Evolutionary conservation across 148 eudicot genomes (phyloP).

Genomic region (Oxyria digyna): DNA sequence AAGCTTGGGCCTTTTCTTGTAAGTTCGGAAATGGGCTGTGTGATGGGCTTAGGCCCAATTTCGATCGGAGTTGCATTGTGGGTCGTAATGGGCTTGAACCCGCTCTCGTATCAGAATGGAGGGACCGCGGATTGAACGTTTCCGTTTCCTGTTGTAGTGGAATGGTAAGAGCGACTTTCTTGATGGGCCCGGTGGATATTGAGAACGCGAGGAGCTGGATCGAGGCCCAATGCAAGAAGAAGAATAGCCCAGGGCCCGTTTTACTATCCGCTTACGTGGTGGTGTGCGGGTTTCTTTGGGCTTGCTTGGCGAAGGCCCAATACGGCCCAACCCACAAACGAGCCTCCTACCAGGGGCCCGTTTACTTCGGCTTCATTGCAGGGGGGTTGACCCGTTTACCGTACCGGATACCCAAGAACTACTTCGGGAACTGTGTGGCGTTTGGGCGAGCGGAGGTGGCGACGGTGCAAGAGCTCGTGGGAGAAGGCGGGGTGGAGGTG

Average conservation of each 20-base stretch:
- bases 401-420: constrained; percentile 20
- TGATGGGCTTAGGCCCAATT: not conserved
- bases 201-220: constrained; percentile 21
- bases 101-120: constrained; percentile 6
- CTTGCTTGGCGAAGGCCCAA: constrained; percentile 18
- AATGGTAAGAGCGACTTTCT: constrained; percentile 26
- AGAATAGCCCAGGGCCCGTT: constrained; percentile 12
- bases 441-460: constrained; percentile 18
- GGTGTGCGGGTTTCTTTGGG: constrained; percentile 39
- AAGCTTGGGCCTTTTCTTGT: constrained; percentile 30
- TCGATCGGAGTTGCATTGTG: constrained; percentile 27
- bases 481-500: constrained; percentile 27
- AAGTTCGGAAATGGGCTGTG: not conserved
- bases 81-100: constrained; percentile 22
- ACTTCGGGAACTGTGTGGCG: constrained; percentile 35
- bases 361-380: constrained; percentile 32
- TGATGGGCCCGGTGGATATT: constrained; percentile 25
- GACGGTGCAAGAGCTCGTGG: constrained; percentile 14
- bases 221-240: constrained; percentile 13
- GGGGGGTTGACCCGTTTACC: constrained; percentile 32
- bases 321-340: not conserved
- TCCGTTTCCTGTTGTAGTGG: too few relatives aligned
- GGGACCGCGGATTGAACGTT: not conserved
- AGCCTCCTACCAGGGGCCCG: not conserved
- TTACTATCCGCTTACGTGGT: constrained; percentile 32